phyloP scores from a whole-genome alignment of 495 filamentous ascomycete genomes.

The Tuber calosporum region DNA sequence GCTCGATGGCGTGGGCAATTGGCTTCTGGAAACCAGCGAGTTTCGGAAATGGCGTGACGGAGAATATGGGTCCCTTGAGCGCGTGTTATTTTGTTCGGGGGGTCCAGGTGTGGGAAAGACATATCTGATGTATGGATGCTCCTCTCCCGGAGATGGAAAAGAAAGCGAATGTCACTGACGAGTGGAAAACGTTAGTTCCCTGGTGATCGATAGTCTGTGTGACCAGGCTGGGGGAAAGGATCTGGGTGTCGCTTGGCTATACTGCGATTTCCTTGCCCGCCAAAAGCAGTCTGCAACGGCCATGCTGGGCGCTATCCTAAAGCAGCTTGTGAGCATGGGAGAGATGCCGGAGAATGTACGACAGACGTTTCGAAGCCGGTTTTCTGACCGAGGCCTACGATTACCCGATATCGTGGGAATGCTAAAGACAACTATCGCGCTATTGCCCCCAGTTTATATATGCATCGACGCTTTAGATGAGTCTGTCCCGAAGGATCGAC shows the following conservation, averaged over 20 bases:
- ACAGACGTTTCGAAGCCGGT: neutral
- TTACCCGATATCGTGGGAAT: neutral
- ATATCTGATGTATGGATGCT: neutral
- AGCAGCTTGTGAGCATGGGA: neutral
- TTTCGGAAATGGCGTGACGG: neutral
- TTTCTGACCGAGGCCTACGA: neutral
- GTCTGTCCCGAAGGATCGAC: neutral
- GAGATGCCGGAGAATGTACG: neutral
- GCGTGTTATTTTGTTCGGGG: neutral
- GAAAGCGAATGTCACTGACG: neutral
- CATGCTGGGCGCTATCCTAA: neutral
- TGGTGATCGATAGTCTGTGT: neutral
- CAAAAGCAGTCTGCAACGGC: neutral
- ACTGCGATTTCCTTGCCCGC: neutral
- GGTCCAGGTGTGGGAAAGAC: neutral
- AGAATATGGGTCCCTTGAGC: neutral
- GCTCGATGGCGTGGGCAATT: neutral
- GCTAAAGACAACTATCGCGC: neutral
- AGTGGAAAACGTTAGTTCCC: neutral
- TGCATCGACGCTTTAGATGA: constrained; percentile 1
- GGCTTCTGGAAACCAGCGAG: neutral
- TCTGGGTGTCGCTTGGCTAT: neutral
- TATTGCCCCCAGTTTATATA: neutral
- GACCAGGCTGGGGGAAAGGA: neutral
- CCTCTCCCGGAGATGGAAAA: neutral